Base-by-base conservation (phyloP, 2,329 filamentous ascomycete species). In the Ophiognomonia clavigignenti-juglandacearum region DNA sequence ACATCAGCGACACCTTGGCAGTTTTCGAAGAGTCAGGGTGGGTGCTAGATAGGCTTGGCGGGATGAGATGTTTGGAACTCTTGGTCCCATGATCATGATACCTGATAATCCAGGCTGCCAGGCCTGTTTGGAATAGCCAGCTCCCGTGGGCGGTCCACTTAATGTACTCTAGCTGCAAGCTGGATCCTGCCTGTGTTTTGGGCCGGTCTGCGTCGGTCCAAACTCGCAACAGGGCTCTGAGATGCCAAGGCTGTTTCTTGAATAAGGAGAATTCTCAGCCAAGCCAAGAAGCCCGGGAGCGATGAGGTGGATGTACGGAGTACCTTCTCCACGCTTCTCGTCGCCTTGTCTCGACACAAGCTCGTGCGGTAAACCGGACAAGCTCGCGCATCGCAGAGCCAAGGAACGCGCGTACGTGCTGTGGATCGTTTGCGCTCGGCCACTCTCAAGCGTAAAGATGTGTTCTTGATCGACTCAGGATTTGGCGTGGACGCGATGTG, bases 1-100 rank as follows among this genome's bases (percentile, higher is more conserved):
- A 51, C 36, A 47, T n/a, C n/a, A n/a, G n/a, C n/a, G n/a, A n/a
- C n/a, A n/a, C 45, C 49, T 51, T 51, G 49, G 49, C 49, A 48
- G 49, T 51, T 39, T 44, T 43, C 36, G 38, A 38, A 44, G 18
- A 35, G 49, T 51, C 39, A 39, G 45, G n/a, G n/a, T n/a, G n/a
- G n/a, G n/a, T n/a, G n/a, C n/a, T n/a, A n/a, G n/a, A n/a, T n/a
- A n/a, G n/a, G n/a, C n/a, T n/a, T n/a, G n/a, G n/a, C n/a, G n/a
- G n/a, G n/a, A n/a, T n/a, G n/a, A n/a, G n/a, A n/a, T n/a, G n/a
- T n/a, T n/a, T n/a, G n/a, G n/a, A n/a, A n/a, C n/a, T n/a, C n/a
- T n/a, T n/a, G n/a, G n/a, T n/a, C n/a, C n/a, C n/a, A n/a, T n/a
- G n/a, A n/a, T n/a, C n/a, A n/a, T n/a, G n/a, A n/a, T n/a, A n/a